These are phyloP conservation scores for Athelia sp. DNA, from an alignment of 1,284 basidiomycete species.

Conservation along the genomic window DNA sequence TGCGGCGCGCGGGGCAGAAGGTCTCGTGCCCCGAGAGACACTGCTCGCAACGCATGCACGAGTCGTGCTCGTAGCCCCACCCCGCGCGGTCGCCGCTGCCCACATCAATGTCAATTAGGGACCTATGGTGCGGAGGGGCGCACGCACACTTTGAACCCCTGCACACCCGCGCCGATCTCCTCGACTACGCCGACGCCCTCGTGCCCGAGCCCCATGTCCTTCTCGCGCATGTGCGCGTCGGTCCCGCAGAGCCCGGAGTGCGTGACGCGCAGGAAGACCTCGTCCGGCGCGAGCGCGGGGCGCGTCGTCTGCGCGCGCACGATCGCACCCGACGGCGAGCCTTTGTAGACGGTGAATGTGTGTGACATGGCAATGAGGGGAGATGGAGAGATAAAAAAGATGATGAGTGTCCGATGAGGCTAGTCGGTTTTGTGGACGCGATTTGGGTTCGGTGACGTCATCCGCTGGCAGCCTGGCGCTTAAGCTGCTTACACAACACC, in stretches of 20 bases:
- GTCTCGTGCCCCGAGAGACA: slow-evolving; percentile 37
- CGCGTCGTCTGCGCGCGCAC: slow-evolving; percentile 25
- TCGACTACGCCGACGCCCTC: slow-evolving; percentile 55
- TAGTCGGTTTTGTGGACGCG: too few relatives aligned
- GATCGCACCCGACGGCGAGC: not conserved
- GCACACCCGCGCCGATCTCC: slow-evolving; percentile 41
- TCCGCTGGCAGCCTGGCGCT: too few relatives aligned
- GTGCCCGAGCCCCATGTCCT: slow-evolving; percentile 36
- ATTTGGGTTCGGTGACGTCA: too few relatives aligned
- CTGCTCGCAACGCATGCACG: slow-evolving; percentile 16
- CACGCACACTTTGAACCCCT: slow-evolving; percentile 35
- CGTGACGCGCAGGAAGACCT: slow-evolving; percentile 33
- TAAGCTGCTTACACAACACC: too few relatives aligned
- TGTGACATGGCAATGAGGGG: not conserved
- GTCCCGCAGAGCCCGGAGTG: slow-evolving; percentile 43
- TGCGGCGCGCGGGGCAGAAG: slow-evolving; percentile 24
- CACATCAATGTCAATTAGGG: not conserved
- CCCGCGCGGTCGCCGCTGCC: slow-evolving; percentile 22
- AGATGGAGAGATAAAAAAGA: too few relatives aligned
- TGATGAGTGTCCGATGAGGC: too few relatives aligned
- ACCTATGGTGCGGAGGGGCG: too few relatives aligned
- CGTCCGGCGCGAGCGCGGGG: slow-evolving; percentile 17
- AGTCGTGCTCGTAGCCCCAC: slow-evolving; percentile 18
- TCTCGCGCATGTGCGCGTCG: slow-evolving; percentile 33
- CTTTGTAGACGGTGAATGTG: not conserved